A percentile compares a stretch with the other conserved stretches of the same genome.
Evolutionary conservation across 176 grass and related monocot species (phyloP).

Genomic region (Dendrocalamus sinicus): DNA sequence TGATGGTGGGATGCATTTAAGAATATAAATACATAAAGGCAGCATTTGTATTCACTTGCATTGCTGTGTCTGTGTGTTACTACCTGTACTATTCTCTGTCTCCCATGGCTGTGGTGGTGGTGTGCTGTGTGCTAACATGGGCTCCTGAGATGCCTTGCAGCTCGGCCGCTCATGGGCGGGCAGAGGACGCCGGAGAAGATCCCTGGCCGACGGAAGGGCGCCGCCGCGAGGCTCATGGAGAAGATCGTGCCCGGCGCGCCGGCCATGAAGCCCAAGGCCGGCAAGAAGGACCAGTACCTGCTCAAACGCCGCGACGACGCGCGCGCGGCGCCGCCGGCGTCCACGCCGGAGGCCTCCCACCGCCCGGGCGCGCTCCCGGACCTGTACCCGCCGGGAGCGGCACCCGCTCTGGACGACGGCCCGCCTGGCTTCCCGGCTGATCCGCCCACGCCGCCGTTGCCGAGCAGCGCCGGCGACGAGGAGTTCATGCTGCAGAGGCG

Average conservation of each 20-base stretch:
- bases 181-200: slow-evolving; percentile 41
- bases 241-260: slow-evolving; percentile 36
- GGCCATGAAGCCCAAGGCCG: slow-evolving; percentile 44
- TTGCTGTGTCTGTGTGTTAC: neutral
- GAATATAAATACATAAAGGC: neutral
- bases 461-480: slow-evolving; percentile 35
- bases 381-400: slow-evolving; percentile 1
- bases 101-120: neutral
- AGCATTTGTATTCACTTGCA: neutral
- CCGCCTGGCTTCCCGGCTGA: slow-evolving; percentile 52
- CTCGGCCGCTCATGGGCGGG: slow-evolving; percentile 43
- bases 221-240: slow-evolving; percentile 54
- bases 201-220: slow-evolving; percentile 45
- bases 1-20: neutral
- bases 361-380: slow-evolving; percentile 45
- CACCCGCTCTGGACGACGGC: slow-evolving; percentile 19
- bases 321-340: slow-evolving; percentile 5
- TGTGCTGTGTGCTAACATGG: slow-evolving; percentile 32
- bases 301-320: slow-evolving; percentile 85
- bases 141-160: slow-evolving; percentile 32
- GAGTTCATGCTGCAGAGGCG: slow-evolving; percentile 61
- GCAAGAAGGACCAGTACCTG: slow-evolving; percentile 88
- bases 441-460: slow-evolving; percentile 41
- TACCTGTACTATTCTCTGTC: neutral
- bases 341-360: neutral